Conservation (phyloP, 2,329 filamentous ascomycete species). For the Colletotrichum theobromicola region DNA sequence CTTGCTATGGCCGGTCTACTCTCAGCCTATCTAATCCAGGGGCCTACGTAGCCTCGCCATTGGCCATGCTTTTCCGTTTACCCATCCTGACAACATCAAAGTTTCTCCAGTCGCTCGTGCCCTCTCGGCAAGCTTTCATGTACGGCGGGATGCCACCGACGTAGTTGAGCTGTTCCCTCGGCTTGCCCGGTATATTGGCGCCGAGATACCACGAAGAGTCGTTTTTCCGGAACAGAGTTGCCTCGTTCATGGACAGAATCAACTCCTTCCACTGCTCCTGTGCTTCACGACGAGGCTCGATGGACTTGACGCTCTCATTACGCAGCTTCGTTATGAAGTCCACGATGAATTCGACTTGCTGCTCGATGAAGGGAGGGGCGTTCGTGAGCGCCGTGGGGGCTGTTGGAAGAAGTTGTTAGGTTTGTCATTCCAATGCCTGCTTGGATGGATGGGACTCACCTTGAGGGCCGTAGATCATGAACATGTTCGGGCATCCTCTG, state of each 20-base stretch:
- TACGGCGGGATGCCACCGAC: conserved; percentile 18
- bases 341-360: conserved; percentile 22
- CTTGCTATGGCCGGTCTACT: not conserved
- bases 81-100: not conserved
- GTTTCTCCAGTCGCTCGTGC: not conserved
- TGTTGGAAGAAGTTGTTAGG: not conserved
- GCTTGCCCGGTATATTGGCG: conserved; percentile 28
- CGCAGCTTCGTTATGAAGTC: conserved; percentile 17
- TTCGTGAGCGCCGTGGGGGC: conserved; percentile 26
- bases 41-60: not conserved
- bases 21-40: not conserved
- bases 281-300: conserved; percentile 20
- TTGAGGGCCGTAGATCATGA: conserved; percentile 29
- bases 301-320: not conserved
- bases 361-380: conserved; percentile 18
- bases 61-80: not conserved
- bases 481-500: conserved; percentile 24
- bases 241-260: conserved; percentile 19
- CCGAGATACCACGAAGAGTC: conserved; percentile 28
- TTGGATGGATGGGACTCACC: not conserved
- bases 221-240: conserved; percentile 18
- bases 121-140: conserved; percentile 13
- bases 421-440: not conserved
- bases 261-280: conserved; percentile 19
- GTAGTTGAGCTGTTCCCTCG: conserved; percentile 25